phyloP scores from a whole-genome alignment of 805 yeast species.

The Saccharomycopsis capsularis region DNA sequence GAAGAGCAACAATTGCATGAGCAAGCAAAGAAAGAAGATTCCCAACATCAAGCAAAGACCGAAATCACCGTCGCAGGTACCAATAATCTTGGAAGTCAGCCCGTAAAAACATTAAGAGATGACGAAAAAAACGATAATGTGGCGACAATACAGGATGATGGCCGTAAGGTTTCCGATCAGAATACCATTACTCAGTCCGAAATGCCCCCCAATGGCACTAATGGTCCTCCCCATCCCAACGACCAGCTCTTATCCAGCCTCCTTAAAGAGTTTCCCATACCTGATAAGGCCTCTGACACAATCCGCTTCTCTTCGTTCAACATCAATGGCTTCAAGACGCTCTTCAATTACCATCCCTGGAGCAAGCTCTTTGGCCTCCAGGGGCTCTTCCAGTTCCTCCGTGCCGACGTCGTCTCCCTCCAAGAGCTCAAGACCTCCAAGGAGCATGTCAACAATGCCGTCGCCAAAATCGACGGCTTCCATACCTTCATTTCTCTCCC shows the following conservation, averaged over 20 bases:
- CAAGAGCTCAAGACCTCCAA: slow-evolving; percentile 76
- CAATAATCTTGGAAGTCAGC: no score
- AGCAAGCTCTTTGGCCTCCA: slow-evolving; percentile 35
- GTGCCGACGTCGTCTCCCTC: slow-evolving; percentile 73
- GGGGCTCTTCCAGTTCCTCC: slow-evolving; percentile 43
- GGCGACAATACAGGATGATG: no score
- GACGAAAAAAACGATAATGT: no score
- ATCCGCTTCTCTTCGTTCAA: slow-evolving; percentile 66
- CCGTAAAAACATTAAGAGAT: no score
- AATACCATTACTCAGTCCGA: no score
- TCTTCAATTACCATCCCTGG: slow-evolving; percentile 85
- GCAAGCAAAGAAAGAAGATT: no score
- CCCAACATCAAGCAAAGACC: no score
- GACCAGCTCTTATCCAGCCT: background rate
- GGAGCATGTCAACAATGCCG: slow-evolving; percentile 37
- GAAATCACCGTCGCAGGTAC: no score
- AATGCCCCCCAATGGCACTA: no score
- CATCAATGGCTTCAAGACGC: slow-evolving; percentile 75
- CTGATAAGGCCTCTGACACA: background rate
- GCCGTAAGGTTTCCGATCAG: no score
- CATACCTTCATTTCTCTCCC: slow-evolving; percentile 68
- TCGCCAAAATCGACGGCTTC: slow-evolving; percentile 51
- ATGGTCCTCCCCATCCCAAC: no score
- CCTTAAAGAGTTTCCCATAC: background rate
- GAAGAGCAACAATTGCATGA: no score